Base-by-base conservation (phyloP, 108 stramenopile species). In the Tribonema minus region DNA sequence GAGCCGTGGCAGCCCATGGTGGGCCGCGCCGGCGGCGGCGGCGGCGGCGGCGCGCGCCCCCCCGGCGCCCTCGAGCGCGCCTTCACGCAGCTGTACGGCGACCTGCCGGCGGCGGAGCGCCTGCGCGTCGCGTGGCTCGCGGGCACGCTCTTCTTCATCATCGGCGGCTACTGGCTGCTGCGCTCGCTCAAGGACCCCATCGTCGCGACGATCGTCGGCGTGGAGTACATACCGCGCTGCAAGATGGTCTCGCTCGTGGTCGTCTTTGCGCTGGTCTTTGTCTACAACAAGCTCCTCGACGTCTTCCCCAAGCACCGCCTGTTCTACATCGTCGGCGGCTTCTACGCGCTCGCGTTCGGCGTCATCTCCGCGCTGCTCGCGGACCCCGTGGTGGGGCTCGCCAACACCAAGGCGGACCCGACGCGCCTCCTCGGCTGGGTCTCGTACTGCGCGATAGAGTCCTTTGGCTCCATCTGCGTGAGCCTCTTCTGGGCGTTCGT, bases 101-200 rank as follows among this genome's bases (percentile, higher is more conserved):
- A 94, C 78, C 75, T 94, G 29, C 90, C 93, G 2, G 78, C 86
- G 64, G 77, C 81, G 38, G 96, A 98, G 67, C 90, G 93, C 76
- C 37, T 92, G 23, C 94, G 94, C 5, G 93, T 93, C 5, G 86
- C 94, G 58, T 88, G 86, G 59, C 85, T 98, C 30, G 91, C 94
- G 7, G 86, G 89, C 58, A 96, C 95, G n/a, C 86, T 98, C 7
- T 96, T 96, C 68, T 94, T 96, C 69, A 94, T 96, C 90, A 95
- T 98, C 80, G 95, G 94, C 60, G 77, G 95, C 7, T 98, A 96
- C 86, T 98, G 97, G 97, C 68, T 96, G 31, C 82, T 98, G 67
- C 89, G 95, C 40, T 91, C 90, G 23, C 75, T 96, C 37, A 98
- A 98, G 85, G 97, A 98, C 81, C 88, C 92, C 3, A 91, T 98